Percentiles rank a stretch among this genome's conserved stretches.
These are phyloP conservation scores for Udeniomyces megalosporus DNA, from an alignment of 768 basidiomycete genomes.

Conservation along the genomic window DNA sequence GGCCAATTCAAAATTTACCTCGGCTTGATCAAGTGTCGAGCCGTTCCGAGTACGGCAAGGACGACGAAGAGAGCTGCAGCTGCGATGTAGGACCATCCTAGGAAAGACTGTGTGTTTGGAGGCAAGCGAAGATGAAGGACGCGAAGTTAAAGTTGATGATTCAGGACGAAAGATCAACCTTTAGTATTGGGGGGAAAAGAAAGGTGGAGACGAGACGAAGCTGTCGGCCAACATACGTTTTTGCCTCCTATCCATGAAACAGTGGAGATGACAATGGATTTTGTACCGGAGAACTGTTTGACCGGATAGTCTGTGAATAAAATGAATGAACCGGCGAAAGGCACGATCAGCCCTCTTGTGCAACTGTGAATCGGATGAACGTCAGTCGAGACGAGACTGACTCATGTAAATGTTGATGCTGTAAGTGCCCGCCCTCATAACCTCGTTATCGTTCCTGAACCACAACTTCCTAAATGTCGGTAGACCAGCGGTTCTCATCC, in stretches of 20 bases:
- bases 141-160: no score
- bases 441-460: constrained; percentile 68
- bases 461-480: constrained; percentile 95
- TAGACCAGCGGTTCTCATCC: constrained; percentile 96
- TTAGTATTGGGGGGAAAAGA: no score
- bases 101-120: constrained; percentile 44
- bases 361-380: neutral
- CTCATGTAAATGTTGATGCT: constrained; percentile 55
- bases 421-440: constrained; percentile 58
- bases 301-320: constrained; percentile 73
- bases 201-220: neutral
- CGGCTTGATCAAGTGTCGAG: constrained; percentile 81
- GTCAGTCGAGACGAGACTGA: constrained; percentile 16
- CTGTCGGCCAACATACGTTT: constrained; percentile 34
- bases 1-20: constrained; percentile 36
- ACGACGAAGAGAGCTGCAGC: constrained; percentile 72
- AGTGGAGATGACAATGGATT: constrained; percentile 90
- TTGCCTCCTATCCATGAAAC: constrained; percentile 98
- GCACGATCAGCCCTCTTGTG: neutral
- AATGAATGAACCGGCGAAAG: neutral
- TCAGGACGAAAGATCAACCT: no score
- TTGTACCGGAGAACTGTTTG: constrained; percentile 74
- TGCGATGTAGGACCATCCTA: constrained; percentile 95
- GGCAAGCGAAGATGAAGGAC: neutral
- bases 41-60: constrained; percentile 73